These are phyloP conservation scores for Trichoderma gamsii DNA, from an alignment of 495 filamentous ascomycete genomes.

Conservation along the genomic window DNA sequence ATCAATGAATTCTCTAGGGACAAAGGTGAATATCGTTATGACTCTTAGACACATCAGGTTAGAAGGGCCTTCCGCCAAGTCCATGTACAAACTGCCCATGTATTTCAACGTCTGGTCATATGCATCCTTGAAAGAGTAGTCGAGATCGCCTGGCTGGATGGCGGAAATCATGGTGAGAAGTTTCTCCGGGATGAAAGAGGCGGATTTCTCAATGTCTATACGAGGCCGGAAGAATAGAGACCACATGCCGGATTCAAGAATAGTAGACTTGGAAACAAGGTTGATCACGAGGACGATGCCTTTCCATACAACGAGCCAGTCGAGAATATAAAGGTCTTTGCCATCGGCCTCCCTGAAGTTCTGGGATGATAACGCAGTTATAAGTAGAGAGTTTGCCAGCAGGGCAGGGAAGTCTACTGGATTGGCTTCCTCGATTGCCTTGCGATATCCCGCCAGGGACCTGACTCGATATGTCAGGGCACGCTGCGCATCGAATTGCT, in stretches of 20 bases:
- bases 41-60: slow-evolving; percentile 31
- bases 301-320: slow-evolving; percentile 44
- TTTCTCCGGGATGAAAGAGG: slow-evolving; percentile 32
- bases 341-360: slow-evolving; percentile 35
- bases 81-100: slow-evolving; percentile 40
- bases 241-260: slow-evolving; percentile 30
- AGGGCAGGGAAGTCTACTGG: slow-evolving; percentile 36
- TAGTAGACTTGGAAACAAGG: slow-evolving; percentile 21
- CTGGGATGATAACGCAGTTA: slow-evolving; percentile 36
- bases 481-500: slow-evolving; percentile 19
- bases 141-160: slow-evolving; percentile 28
- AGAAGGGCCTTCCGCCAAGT: slow-evolving; percentile 29
- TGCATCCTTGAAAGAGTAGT: slow-evolving; percentile 23
- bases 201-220: slow-evolving; percentile 31
- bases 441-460: slow-evolving; percentile 40
- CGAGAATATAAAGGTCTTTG: slow-evolving; percentile 33
- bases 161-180: slow-evolving; percentile 40
- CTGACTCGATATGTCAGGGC: slow-evolving; percentile 34
- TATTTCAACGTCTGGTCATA: slow-evolving; percentile 36
- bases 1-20: slow-evolving; percentile 46
- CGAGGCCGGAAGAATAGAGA: slow-evolving; percentile 35
- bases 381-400: slow-evolving; percentile 36
- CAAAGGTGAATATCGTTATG: slow-evolving; percentile 39
- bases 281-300: slow-evolving; percentile 40
- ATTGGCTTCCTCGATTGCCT: slow-evolving; percentile 35